These are phyloP conservation scores for Stephania cephalantha DNA, from an alignment of 164 flowering plant species.

Conservation along the genomic window DNA sequence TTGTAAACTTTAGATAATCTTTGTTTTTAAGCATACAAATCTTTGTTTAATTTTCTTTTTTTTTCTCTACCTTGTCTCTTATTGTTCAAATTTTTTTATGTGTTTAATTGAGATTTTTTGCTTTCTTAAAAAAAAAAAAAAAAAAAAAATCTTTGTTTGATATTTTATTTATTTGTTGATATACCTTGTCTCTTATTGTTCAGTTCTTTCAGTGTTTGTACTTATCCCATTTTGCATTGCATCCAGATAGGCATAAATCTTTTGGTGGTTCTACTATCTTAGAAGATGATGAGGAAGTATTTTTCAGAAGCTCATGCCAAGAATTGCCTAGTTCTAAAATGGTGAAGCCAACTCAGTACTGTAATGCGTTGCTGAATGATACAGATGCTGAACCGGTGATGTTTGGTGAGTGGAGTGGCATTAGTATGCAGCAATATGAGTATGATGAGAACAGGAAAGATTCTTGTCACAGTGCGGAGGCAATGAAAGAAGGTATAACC, in stretches of 20 bases:
- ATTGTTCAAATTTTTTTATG: background rate
- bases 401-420: constrained; percentile 27
- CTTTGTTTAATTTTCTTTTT: background rate
- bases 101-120: too few species aligned
- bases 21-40: background rate
- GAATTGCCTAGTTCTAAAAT: constrained; percentile 23
- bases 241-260: constrained; percentile 53
- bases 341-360: constrained; percentile 21
- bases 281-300: constrained; percentile 89
- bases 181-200: background rate
- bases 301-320: constrained; percentile 42
- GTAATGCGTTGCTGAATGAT: constrained; percentile 15
- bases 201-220: background rate
- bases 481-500: constrained; percentile 44
- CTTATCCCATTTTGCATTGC: constrained; percentile 3
- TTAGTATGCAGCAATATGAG: constrained; percentile 14
- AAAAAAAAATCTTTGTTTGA: background rate
- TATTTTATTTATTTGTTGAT: background rate
- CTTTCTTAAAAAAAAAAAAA: too few species aligned
- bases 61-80: background rate
- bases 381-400: constrained; percentile 23
- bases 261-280: constrained; percentile 41
- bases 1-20: background rate
- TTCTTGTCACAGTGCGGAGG: constrained; percentile 48
- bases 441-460: constrained; percentile 31